Evolutionary conservation across 2,329 filamentous ascomycete species (phyloP).

Genomic region (Sclerotinia minor): DNA sequence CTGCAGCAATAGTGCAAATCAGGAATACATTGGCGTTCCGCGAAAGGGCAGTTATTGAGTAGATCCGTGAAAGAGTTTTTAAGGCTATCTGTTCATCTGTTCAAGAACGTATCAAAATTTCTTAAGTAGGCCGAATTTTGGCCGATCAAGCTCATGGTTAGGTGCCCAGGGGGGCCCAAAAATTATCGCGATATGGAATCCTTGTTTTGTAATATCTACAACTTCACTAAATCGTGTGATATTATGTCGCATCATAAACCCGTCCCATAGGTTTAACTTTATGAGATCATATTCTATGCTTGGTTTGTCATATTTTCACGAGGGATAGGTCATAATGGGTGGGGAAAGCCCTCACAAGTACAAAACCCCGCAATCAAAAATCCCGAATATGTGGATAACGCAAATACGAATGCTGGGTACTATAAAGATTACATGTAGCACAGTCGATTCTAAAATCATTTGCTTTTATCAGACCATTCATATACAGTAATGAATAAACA

Average conservation of each 20-base stretch:
- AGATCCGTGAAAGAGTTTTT: neutral
- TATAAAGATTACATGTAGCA: neutral
- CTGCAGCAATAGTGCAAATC: neutral
- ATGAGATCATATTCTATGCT: neutral
- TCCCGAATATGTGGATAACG: neutral
- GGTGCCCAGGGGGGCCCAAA: neutral
- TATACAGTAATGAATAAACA: neutral
- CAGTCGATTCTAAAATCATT: neutral
- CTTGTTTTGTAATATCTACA: neutral
- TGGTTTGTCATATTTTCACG: neutral
- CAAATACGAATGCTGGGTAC: too few species aligned
- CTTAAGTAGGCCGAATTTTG: neutral
- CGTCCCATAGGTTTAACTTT: neutral
- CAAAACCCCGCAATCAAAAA: neutral
- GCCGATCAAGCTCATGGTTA: neutral
- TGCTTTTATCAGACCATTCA: neutral
- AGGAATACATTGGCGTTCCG: neutral
- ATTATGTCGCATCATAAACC: neutral
- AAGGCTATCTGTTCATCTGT: slow-evolving; percentile 11
- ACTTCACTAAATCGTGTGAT: neutral
- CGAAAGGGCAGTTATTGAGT: neutral
- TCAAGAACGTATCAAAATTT: neutral
- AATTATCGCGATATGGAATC: neutral
- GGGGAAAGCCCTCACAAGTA: neutral
- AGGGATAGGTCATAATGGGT: neutral